These are phyloP conservation scores for Hypoxylon lenormandii DNA, from an alignment of 495 filamentous ascomycete species.

Conservation along the genomic window DNA sequence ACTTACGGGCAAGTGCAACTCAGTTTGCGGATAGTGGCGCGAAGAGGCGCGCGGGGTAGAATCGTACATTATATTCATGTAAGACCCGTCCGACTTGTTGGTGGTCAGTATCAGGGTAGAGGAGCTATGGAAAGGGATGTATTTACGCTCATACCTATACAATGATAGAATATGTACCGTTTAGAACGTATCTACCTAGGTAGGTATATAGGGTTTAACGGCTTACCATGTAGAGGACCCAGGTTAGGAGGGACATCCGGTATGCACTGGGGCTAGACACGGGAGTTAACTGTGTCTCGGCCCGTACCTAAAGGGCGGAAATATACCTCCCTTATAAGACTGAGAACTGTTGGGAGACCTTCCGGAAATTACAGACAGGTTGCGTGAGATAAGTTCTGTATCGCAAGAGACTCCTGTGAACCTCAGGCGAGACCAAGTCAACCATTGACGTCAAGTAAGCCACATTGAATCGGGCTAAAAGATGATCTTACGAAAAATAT, in stretches of 20 bases:
- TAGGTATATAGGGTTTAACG: not conserved
- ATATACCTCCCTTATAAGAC: conserved; percentile 12
- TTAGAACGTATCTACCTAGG: no score
- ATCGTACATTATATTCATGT: conserved; percentile 5
- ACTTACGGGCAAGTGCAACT: not conserved
- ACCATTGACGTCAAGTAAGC: conserved; percentile 13
- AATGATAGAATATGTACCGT: not conserved
- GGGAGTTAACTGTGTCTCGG: conserved; percentile 30
- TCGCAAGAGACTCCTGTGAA: not conserved
- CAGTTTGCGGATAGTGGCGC: not conserved
- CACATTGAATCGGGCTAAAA: not conserved
- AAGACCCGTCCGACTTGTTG: not conserved
- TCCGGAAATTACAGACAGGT: conserved; percentile 3
- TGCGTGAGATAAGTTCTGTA: conserved; percentile 16
- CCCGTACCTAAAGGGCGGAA: conserved; percentile 24
- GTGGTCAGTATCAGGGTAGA: no score
- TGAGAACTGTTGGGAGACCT: conserved; percentile 12
- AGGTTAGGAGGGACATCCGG: not conserved
- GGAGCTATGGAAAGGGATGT: no score
- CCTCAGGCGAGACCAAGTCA: not conserved
- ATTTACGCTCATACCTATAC: no score
- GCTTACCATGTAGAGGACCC: not conserved
- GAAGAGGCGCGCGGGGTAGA: conserved; percentile 2
- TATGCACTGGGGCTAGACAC: not conserved
- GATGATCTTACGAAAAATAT: not conserved